phyloP scores from a whole-genome alignment of 1,139 yeast genomes.

The Candida mesenterica region DNA sequence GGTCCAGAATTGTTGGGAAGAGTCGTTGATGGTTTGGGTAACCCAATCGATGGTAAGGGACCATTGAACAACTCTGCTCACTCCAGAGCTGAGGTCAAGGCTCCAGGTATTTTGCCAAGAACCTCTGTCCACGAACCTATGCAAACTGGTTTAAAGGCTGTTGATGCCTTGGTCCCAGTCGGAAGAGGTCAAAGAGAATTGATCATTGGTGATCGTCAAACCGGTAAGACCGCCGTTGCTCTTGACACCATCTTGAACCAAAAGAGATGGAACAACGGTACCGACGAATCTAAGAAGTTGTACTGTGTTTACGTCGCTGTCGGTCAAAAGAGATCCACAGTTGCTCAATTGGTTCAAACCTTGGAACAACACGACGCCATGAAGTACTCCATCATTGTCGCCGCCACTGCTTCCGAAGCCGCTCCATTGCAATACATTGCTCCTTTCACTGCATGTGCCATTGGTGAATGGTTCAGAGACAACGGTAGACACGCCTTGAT shows the following conservation, averaged over 20 bases:
- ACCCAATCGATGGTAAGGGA: slow-evolving; percentile 99
- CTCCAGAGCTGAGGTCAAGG: slow-evolving; percentile 98
- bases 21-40: slow-evolving; percentile 99
- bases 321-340: slow-evolving; percentile 99
- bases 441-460: slow-evolving; percentile 99
- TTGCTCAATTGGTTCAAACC: slow-evolving; percentile 98
- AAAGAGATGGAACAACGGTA: slow-evolving; percentile 96
- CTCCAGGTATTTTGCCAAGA: slow-evolving; percentile 99
- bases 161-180: slow-evolving; percentile 97
- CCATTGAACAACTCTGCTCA: slow-evolving; percentile 85
- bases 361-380: slow-evolving; percentile 97
- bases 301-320: slow-evolving; percentile 99
- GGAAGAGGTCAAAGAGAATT: slow-evolving; percentile 99
- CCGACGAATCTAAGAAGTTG: slow-evolving; percentile 94
- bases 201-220: slow-evolving; percentile 99
- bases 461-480: slow-evolving; percentile 99
- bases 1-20: slow-evolving; percentile 99
- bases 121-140: slow-evolving; percentile 98
- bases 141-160: slow-evolving; percentile 99
- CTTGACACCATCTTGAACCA: slow-evolving; percentile 97
- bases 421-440: slow-evolving; percentile 99
- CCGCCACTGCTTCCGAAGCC: slow-evolving; percentile 99
- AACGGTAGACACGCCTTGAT: slow-evolving; percentile 97
- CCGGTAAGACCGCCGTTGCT: slow-evolving; percentile 99
- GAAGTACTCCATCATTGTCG: slow-evolving; percentile 96